phyloP scores from a whole-genome alignment of 1,139 yeast species.

The Suhomyces taliae region DNA sequence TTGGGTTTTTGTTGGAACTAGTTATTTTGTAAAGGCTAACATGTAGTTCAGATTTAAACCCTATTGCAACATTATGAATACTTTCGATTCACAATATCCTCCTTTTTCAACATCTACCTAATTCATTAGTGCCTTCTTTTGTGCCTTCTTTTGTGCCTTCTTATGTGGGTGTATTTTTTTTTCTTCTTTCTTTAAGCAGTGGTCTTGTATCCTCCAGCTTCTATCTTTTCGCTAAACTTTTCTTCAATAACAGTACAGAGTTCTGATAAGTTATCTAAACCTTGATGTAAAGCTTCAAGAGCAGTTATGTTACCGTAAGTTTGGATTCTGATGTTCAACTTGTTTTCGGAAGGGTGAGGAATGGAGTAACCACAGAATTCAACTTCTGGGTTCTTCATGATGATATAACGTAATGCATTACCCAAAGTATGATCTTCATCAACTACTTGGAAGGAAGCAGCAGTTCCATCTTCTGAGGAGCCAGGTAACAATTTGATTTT shows the following conservation, averaged over 20 bases:
- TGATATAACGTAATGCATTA: conserved; percentile 86
- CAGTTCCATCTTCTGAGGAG: conserved; percentile 91
- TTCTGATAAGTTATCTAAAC: conserved; percentile 80
- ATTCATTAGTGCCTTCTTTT: too few relatives aligned
- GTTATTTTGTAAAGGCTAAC: too few relatives aligned
- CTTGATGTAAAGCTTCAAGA: conserved; percentile 89
- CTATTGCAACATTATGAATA: too few relatives aligned
- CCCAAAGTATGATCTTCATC: conserved; percentile 97
- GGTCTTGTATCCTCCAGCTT: conserved; percentile 49
- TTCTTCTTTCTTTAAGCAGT: conserved; percentile 14
- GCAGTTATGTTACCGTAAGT: conserved; percentile 91
- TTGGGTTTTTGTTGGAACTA: too few relatives aligned
- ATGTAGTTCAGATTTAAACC: too few relatives aligned
- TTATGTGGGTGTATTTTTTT: not conserved
- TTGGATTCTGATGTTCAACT: conserved; percentile 87
- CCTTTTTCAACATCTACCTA: too few relatives aligned
- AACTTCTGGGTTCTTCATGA: conserved; percentile 96
- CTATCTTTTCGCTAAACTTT: conserved; percentile 64
- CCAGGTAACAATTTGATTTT: conserved; percentile 74
- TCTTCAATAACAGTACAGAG: conserved; percentile 83
- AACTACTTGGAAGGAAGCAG: conserved; percentile 88
- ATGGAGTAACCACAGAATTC: conserved; percentile 98
- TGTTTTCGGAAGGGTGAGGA: conserved; percentile 97
- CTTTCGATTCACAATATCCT: too few relatives aligned
- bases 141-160: not conserved